Base-by-base conservation (phyloP, 208 protist genomes). In the Trypanosoma scelopori region DNA sequence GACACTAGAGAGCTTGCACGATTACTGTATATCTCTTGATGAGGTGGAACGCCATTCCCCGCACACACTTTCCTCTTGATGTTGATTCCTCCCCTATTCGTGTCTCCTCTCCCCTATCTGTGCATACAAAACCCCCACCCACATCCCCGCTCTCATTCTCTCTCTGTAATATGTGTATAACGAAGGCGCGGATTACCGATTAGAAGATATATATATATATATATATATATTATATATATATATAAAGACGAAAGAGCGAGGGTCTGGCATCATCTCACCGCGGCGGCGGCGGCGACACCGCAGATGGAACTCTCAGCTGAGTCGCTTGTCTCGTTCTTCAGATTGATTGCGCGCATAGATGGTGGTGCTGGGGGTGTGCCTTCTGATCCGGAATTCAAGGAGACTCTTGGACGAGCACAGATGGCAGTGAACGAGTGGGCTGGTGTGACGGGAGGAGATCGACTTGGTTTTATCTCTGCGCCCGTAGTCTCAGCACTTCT, bases 401-500 rank as follows among this genome's bases (percentile, higher is more conserved):
- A 79, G 7, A 67, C 53, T 0, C 15, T 84, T 27, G 11, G 50
- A 23, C 39, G 55, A 5, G 78, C 81, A 11, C 59, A 75, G 46
- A n/a, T n/a, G 13, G 60, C 63, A 12, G 52, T 84, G 37, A 22
- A 20, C 32, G 32, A 46, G 12, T 48, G 25, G 50, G 50, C 22
- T 28, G 42, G 53, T 27, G 32, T 18, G 25, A 2, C 43, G 18
- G 11, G 46, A 16, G 47, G 47, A 9, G 47, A 53, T 16, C 46
- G 32, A 42, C 15, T 41, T n/a, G 15, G 18, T 12, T 51, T 55
- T 39, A 50, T 50, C 39, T 60, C 43, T 15, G 60, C 59, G 37
- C 60, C 35, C 20, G 76, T 78, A n/a, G 80, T 79, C 66, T 65
- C 78, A 35, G 70, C 65, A 30, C 55, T 92, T 25, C 71, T 92